Evolutionary conservation across 345 rosid genomes (phyloP).

Genomic region (Odontarrhena argentea): DNA sequence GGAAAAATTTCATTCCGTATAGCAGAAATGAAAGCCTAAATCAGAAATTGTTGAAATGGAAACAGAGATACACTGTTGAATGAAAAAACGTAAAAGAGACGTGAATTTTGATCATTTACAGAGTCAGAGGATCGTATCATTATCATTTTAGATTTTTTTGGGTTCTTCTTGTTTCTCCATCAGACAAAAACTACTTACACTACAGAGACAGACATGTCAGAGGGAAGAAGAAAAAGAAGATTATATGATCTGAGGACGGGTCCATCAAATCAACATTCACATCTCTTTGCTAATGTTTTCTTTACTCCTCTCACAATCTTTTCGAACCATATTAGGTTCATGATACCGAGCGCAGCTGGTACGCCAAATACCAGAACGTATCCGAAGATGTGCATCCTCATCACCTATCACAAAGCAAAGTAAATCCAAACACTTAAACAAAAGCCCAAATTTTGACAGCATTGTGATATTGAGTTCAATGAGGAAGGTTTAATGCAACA

Average conservation of each 20-base stretch:
- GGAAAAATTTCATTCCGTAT: too few species aligned
- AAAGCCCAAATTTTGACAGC: neutral
- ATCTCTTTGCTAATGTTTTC: conserved; percentile 80
- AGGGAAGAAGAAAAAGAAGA: conserved; percentile 11
- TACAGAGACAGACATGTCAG: conserved; percentile 38
- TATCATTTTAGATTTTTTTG: conserved; percentile 5
- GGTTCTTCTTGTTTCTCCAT: conserved; percentile 36
- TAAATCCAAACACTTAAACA: conserved; percentile 20
- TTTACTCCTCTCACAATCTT: conserved; percentile 79
- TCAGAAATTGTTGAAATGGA: conserved; percentile 19
- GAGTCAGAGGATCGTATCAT: conserved; percentile 41
- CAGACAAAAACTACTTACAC: conserved; percentile 47
- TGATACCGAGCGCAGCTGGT: conserved; percentile 61
- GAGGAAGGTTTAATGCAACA: neutral
- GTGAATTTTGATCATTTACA: conserved; percentile 39
- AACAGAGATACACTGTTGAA: conserved; percentile 35
- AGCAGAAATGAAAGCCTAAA: neutral
- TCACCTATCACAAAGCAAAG: conserved; percentile 50
- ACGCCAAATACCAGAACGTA: conserved; percentile 58
- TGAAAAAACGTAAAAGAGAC: conserved; percentile 26
- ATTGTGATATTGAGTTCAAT: conserved; percentile 1
- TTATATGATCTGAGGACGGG: conserved; percentile 12
- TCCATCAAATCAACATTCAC: conserved; percentile 43
- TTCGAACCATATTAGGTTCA: conserved; percentile 89
- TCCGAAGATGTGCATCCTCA: conserved; percentile 66